Evolutionary conservation across 2,329 filamentous ascomycete species (phyloP).

Genomic region (Hyphodiscus sp.): DNA sequence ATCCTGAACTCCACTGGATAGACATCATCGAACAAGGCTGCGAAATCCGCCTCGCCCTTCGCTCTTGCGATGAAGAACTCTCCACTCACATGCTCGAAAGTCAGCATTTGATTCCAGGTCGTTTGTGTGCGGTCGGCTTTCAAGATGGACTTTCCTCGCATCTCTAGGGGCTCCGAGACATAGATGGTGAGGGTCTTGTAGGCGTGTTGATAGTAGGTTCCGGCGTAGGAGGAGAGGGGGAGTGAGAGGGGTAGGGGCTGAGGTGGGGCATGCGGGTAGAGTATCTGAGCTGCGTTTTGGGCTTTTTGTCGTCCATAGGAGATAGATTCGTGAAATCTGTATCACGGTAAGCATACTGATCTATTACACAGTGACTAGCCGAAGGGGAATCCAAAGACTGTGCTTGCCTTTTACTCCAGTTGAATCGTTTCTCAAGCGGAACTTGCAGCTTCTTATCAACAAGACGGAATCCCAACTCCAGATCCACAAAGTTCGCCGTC

Average conservation of each 20-base stretch:
- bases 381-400: neutral
- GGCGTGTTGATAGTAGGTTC: conserved; percentile 39
- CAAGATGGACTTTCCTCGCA: neutral
- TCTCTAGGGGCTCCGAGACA: conserved; percentile 2
- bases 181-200: conserved; percentile 30
- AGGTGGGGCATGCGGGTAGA: conserved; percentile 34
- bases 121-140: conserved; percentile 2
- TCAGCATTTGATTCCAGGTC: conserved; percentile 11
- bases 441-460: conserved; percentile 36
- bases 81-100: conserved; percentile 25
- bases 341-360: neutral
- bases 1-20: conserved; percentile 23
- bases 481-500: conserved; percentile 33
- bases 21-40: conserved; percentile 10
- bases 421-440: conserved; percentile 29
- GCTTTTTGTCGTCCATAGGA: conserved; percentile 16
- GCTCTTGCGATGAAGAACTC: conserved; percentile 24
- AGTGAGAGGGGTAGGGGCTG: conserved; percentile 32
- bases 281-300: conserved; percentile 29
- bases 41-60: conserved; percentile 10
- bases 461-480: conserved; percentile 33
- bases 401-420: conserved; percentile 33
- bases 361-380: too few relatives aligned
- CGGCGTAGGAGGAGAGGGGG: conserved; percentile 32
- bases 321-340: conserved; percentile 17